Base-by-base conservation (phyloP, 2,329 filamentous ascomycete species). In the Trichoderma koningii region DNA sequence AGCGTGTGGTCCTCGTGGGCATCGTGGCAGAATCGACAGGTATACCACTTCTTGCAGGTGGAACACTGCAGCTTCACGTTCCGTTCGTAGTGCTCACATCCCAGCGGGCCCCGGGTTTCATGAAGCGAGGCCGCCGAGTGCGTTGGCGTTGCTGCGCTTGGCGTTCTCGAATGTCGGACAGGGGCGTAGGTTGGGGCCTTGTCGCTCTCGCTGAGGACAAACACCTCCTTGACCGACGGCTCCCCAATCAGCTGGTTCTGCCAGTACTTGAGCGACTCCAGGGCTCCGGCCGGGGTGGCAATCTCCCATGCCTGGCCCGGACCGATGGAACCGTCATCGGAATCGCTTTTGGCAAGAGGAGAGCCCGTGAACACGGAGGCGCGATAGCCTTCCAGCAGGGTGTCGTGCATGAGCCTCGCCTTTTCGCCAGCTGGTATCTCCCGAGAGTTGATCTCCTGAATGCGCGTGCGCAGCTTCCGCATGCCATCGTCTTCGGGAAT, bases 21-120 rank as follows among this genome's bases (percentile, higher is more conserved):
- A 75, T 99, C 93, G 73, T 99, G 95, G 73, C 95, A 99, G 73
- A 98, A 89, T 19, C 95, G 89, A 75, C 95, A 99, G 0, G 94
- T 91, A 73, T 97, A 96, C 95, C 95, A 99, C 72, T 86, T 89
- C 71, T 89, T 86, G 78, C 95, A 99, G 28, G 90, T 89, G 69
- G 87, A 92, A 76, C 95, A 99, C 78, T 99, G 93, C 41, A 98
- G 81, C 76, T 98, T 98, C 71, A 99, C 92, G 71, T 98, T 98
- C 68, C 95, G 88, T 73, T 91, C 92, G 76, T 99, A 99, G 77
- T 99, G 95, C 71, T 89, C 83, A 75, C 95, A 99, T 0, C 95
- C 95, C 5, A 97, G 78, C 34, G 82, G 79, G 3, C 78, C 80
- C 23, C 80, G 78, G 19, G 66, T 62, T 38, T 77, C 75, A n/a